Conservation (phyloP, 805 yeast species). For the Ogataea saltuana region DNA sequence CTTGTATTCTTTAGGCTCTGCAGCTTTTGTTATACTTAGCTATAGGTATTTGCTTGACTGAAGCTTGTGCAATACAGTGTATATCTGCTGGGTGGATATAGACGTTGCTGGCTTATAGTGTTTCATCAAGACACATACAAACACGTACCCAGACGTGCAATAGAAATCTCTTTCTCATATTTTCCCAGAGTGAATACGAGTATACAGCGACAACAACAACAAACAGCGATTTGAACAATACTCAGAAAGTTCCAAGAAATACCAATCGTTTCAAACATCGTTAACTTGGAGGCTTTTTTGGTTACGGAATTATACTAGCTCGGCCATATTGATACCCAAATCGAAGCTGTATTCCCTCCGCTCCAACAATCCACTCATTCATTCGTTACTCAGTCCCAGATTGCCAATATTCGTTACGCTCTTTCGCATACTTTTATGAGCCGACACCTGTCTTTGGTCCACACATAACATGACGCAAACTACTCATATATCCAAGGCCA, state of each 20-base stretch:
- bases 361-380: neutral
- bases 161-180: neutral
- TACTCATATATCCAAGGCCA: neutral
- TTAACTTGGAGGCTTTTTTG: constrained; percentile 3
- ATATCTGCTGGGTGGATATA: constrained; percentile 8
- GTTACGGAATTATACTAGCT: constrained; percentile 2
- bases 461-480: neutral
- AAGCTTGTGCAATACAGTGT: neutral
- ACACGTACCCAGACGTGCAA: constrained; percentile 5
- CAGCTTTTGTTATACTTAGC: neutral
- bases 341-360: constrained; percentile 5
- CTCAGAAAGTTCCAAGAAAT: no score
- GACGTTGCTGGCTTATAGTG: neutral
- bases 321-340: constrained; percentile 4
- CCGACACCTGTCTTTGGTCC: neutral
- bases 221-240: no score
- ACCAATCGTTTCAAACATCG: neutral
- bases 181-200: neutral
- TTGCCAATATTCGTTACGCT: neutral
- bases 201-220: neutral
- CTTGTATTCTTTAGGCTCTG: neutral
- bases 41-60: neutral
- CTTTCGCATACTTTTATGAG: constrained; percentile 1
- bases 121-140: neutral
- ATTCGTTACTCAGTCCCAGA: constrained; percentile 1